Conservation (phyloP, 805 yeast genomes). For the Starmerella riodocensis region DNA sequence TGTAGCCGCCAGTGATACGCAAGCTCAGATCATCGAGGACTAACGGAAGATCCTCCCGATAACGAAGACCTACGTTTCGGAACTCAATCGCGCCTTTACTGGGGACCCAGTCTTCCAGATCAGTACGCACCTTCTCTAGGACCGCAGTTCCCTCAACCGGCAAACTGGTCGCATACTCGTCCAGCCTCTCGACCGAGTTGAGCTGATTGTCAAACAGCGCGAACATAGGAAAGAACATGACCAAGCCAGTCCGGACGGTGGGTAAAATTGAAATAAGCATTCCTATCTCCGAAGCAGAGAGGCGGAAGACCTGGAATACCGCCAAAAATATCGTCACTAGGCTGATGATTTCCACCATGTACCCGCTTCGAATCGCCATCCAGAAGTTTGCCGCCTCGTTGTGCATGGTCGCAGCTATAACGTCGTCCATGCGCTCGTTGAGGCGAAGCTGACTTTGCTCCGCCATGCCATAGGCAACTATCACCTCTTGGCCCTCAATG, state of each 20-base stretch:
- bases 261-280: slow-evolving; percentile 48
- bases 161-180: slow-evolving; percentile 42
- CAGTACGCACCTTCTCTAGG: slow-evolving; percentile 37
- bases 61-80: slow-evolving; percentile 42
- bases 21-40: slow-evolving; percentile 47
- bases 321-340: slow-evolving; percentile 45
- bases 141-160: slow-evolving; percentile 44
- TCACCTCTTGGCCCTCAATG: slow-evolving; percentile 48
- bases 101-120: slow-evolving; percentile 42
- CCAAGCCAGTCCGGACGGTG: slow-evolving; percentile 40
- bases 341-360: slow-evolving; percentile 38
- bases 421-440: slow-evolving; percentile 36
- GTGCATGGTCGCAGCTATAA: slow-evolving; percentile 53
- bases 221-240: slow-evolving; percentile 44
- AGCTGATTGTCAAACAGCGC: slow-evolving; percentile 62
- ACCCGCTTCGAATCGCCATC: slow-evolving; percentile 49
- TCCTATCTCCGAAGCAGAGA: slow-evolving; percentile 52
- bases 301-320: slow-evolving; percentile 43
- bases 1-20: slow-evolving; percentile 42
- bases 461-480: slow-evolving; percentile 42
- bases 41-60: slow-evolving; percentile 50
- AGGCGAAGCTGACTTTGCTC: slow-evolving; percentile 37
- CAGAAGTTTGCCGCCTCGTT: slow-evolving; percentile 58
- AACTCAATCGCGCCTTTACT: slow-evolving; percentile 42
- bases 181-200: slow-evolving; percentile 59